Percentiles rank a stretch among this genome's conserved stretches.
Evolutionary conservation across 2,329 filamentous ascomycete species (phyloP).

Genomic region (Fusarium temperatum): DNA sequence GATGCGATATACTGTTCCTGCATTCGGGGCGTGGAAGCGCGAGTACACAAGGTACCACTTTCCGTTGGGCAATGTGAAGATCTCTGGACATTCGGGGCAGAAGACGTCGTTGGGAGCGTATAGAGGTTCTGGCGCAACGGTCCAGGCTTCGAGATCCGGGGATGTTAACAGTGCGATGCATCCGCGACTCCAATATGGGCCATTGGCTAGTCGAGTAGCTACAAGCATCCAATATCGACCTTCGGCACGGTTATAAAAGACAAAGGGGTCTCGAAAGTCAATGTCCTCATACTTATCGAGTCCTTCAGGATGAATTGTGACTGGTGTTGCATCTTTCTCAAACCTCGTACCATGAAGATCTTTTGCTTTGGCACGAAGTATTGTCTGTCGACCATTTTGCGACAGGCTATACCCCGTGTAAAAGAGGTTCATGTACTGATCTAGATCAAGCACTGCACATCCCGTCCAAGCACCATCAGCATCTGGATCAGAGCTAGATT

Average conservation of each 20-base stretch:
- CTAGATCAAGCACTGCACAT: slow-evolving; percentile 44
- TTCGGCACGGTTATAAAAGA: slow-evolving; percentile 46
- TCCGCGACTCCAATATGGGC: slow-evolving; percentile 48
- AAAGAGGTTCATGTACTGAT: slow-evolving; percentile 48
- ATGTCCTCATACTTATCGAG: slow-evolving; percentile 44
- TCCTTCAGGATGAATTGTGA: slow-evolving; percentile 32
- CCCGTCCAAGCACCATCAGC: slow-evolving; percentile 49
- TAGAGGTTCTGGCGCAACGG: slow-evolving; percentile 43
- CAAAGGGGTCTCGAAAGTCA: slow-evolving; percentile 50
- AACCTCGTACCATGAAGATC: slow-evolving; percentile 44
- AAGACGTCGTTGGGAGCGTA: slow-evolving; percentile 48
- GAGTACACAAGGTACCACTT: slow-evolving; percentile 50
- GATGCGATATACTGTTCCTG: slow-evolving; percentile 49
- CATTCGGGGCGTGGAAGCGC: slow-evolving; percentile 47
- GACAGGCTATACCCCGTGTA: slow-evolving; percentile 50
- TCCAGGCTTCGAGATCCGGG: slow-evolving; percentile 45
- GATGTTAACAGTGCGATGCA: slow-evolving; percentile 51
- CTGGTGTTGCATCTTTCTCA: slow-evolving; percentile 33
- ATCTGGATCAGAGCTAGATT: slow-evolving; percentile 36
- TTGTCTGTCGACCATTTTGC: slow-evolving; percentile 45
- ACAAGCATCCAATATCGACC: slow-evolving; percentile 51
- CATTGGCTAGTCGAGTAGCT: slow-evolving; percentile 44
- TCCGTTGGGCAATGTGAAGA: slow-evolving; percentile 47
- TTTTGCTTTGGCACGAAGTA: slow-evolving; percentile 41
- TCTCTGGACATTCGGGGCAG: slow-evolving; percentile 50